Conservation (phyloP, 768 basidiomycete species). For the Lentinus tigrinus region DNA sequence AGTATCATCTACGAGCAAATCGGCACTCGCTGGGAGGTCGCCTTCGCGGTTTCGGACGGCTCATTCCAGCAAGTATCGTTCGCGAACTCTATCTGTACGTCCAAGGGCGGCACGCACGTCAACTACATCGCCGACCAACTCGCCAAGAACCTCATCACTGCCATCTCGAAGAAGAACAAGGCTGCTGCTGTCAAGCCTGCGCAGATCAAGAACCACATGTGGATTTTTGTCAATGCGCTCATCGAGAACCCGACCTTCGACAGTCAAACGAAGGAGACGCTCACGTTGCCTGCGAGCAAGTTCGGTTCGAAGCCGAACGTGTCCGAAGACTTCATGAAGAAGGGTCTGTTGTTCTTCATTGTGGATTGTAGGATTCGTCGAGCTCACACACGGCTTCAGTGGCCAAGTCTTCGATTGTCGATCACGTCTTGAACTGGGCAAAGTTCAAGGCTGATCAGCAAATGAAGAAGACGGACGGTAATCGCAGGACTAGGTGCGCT, state of each 20-base stretch:
- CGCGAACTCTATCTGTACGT: conserved; percentile 95
- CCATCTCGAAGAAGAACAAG: conserved; percentile 96
- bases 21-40: conserved; percentile 88
- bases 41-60: conserved; percentile 92
- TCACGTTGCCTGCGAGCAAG: conserved; percentile 83
- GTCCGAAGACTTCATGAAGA: conserved; percentile 95
- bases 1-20: conserved; percentile 79
- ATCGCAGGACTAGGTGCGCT: conserved; percentile 71
- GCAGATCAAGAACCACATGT: conserved; percentile 97
- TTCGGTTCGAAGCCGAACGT: conserved; percentile 86
- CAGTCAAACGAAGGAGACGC: conserved; percentile 96
- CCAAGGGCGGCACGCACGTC: conserved; percentile 96
- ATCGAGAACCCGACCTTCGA: conserved; percentile 99
- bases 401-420: conserved; percentile 84
- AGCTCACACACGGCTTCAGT: conserved; percentile 45
- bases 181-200: conserved; percentile 89
- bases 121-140: conserved; percentile 82
- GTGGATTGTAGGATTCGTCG: neutral
- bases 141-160: conserved; percentile 76
- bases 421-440: conserved; percentile 92
- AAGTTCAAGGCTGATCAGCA: conserved; percentile 96
- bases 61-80: conserved; percentile 93
- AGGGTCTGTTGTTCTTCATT: conserved; percentile 50
- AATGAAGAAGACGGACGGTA: conserved; percentile 96
- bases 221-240: conserved; percentile 94